Evolutionary conservation across 1,284 basidiomycete genomes (phyloP), one percentile per base, ranked within the genome.

Genomic region (Hemileia vastatrix): DNA sequence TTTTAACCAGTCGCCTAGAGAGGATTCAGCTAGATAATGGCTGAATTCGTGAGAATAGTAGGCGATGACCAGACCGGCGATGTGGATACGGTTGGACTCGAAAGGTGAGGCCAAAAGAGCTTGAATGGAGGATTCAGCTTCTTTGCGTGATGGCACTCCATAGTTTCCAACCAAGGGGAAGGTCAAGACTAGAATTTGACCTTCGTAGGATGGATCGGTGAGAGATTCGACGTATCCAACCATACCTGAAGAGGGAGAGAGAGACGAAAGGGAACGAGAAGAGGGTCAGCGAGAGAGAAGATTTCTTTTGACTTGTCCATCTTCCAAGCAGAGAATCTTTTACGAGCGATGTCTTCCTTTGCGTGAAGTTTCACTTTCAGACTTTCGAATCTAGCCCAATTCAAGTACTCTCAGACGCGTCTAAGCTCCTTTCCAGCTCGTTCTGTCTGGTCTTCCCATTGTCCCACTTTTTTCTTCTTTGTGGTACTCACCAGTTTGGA

Each of bases 151-250:
- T 61, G 95, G 94, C n/a, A 98, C 93, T 77, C 94, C 95, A 75
- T 98, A 98, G 78, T 97, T 97, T 61, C 94, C 95, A 69, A 97
- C 82, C 70, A 98, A 82, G 5, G 95, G 95, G 79, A 96, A 97
- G 5, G 94, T 98, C 70, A 98, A 82, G 65, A 98, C 86, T 65
- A 98, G 86, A 74, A 98, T 97, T 78, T 98, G 94, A 57, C 92
- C 92, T 77, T 94, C 87, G 79, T 98, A 98, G 2, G 94, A 98
- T 15, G 94, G 94, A 77, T 98, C 95, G 56, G 95, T 98, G 67
- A 98, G 81, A 15, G 94, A 97, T 76, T 98, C 94, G 64, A 92
- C 93, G 78, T 98, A 98, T 50, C 94, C 95, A 66, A 97, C 92
- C 94, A 98, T 95, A 64, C 92, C 92, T 95, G 74, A 52, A 31